Evolutionary conservation across 495 filamentous ascomycete genomes (phyloP).

Genomic region (Neurospora hispaniola): DNA sequence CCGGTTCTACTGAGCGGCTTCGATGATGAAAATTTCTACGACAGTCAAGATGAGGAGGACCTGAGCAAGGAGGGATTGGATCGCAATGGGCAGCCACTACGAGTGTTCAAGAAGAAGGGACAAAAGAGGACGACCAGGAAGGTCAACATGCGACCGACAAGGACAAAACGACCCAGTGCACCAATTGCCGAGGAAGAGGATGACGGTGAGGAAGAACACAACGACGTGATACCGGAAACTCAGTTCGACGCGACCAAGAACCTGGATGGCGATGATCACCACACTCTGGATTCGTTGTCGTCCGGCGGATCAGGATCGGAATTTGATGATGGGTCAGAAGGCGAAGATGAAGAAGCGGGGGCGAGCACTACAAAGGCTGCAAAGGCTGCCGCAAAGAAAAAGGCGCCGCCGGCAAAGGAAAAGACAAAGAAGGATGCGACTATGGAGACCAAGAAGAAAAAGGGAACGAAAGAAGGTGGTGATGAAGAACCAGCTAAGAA

Average conservation of each 20-base stretch:
- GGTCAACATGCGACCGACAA: constrained; percentile 56
- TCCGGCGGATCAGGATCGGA: constrained; percentile 10
- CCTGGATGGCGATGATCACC: constrained; percentile 14
- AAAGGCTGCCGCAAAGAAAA: constrained; percentile 12
- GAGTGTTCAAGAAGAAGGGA: constrained; percentile 82
- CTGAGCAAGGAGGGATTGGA: constrained; percentile 16
- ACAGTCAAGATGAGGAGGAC: constrained; percentile 35
- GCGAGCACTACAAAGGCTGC: constrained; percentile 11
- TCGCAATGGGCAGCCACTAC: constrained; percentile 38
- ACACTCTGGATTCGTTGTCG: constrained; percentile 6
- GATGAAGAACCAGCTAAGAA: constrained; percentile 33
- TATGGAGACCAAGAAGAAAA: constrained; percentile 23
- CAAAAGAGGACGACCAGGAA: constrained; percentile 76
- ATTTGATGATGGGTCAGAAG: constrained; percentile 8
- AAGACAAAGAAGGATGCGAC: not conserved
- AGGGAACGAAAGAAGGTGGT: constrained; percentile 32
- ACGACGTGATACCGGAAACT: constrained; percentile 32
- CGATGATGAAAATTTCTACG: constrained; percentile 41
- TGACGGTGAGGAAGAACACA: constrained; percentile 1
- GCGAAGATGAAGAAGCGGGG: constrained; percentile 21
- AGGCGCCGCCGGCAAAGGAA: constrained; percentile 15
- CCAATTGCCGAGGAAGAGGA: constrained; percentile 12
- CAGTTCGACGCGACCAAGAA: constrained; percentile 24
- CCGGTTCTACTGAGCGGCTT: constrained; percentile 51
- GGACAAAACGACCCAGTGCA: constrained; percentile 31